A percentile compares a stretch with the other conserved stretches of the same genome.
Evolutionary conservation across 2,329 filamentous ascomycete genomes (phyloP).

Genomic region (Periconia sp.): DNA sequence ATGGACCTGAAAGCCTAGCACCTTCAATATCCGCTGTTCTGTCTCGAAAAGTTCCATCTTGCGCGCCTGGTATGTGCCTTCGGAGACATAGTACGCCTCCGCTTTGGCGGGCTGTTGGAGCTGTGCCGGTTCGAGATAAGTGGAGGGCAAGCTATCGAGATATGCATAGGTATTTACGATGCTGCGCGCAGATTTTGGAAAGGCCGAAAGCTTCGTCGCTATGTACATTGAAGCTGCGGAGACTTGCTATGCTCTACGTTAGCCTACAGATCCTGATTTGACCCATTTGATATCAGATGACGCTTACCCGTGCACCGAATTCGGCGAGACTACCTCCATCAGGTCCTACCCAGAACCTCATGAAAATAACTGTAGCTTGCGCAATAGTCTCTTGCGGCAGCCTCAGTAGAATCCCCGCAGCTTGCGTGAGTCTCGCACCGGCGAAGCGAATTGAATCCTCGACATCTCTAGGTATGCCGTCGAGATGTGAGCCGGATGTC

Average conservation of each 20-base stretch:
- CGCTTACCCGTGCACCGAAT: constrained; percentile 64
- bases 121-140: constrained; percentile 54
- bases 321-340: constrained; percentile 56
- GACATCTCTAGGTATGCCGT: constrained; percentile 68
- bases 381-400: constrained; percentile 86
- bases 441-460: constrained; percentile 75
- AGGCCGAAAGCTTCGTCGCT: constrained; percentile 79
- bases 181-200: constrained; percentile 77
- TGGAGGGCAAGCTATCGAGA: constrained; percentile 69
- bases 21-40: constrained; percentile 77
- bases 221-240: constrained; percentile 85
- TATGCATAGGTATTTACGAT: constrained; percentile 86
- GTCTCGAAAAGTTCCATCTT: constrained; percentile 71
- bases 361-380: constrained; percentile 81
- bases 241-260: constrained; percentile 64
- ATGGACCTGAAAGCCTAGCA: constrained; percentile 81
- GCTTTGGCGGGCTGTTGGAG: constrained; percentile 27
- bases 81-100: constrained; percentile 66
- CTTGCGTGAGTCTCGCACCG: constrained; percentile 76
- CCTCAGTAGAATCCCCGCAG: constrained; percentile 79
- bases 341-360: constrained; percentile 77
- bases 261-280: neutral
- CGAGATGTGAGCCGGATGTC: constrained; percentile 60
- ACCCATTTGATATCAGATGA: neutral
- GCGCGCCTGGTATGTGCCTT: constrained; percentile 71